These are phyloP conservation scores for Mucor circinelloides DNA, from an alignment of 371 early-diverging fungal species.

Conservation along the genomic window DNA sequence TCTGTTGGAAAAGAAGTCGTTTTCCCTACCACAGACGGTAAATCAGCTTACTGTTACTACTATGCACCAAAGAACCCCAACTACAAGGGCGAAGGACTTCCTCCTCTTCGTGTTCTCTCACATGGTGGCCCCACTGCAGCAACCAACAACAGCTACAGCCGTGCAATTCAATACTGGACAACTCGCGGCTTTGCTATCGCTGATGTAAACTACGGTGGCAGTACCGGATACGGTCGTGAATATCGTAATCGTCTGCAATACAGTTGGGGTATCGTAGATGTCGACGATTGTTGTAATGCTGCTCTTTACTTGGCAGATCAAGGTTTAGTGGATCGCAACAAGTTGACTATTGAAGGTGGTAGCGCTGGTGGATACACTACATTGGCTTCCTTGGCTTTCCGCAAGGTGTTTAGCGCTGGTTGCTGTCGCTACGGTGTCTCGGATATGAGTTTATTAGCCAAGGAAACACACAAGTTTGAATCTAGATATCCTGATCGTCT, in stretches of 20 bases:
- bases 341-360: conserved; percentile 70
- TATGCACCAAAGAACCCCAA: conserved; percentile 71
- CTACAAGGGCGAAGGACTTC: conserved; percentile 55
- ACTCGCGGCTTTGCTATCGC: conserved; percentile 76
- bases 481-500: conserved; percentile 61
- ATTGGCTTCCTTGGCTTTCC: conserved; percentile 69
- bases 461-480: conserved; percentile 83
- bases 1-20: conserved; percentile 66
- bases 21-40: conserved; percentile 59
- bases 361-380: conserved; percentile 76
- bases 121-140: conserved; percentile 76
- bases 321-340: conserved; percentile 62
- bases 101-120: conserved; percentile 69
- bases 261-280: conserved; percentile 76
- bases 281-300: conserved; percentile 75
- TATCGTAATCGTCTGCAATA: conserved; percentile 72
- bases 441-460: conserved; percentile 64
- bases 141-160: conserved; percentile 38
- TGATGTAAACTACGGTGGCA: conserved; percentile 81
- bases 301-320: conserved; percentile 63
- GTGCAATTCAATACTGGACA: conserved; percentile 73
- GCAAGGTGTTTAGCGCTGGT: conserved; percentile 75
- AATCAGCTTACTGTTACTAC: conserved; percentile 60
- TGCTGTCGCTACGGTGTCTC: conserved; percentile 72
- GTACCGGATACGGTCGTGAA: conserved; percentile 72